Percentiles rank a stretch among this genome's conserved stretches.
Conservation (phyloP, 2,329 filamentous ascomycete species). For the Cryphonectria naterciae region DNA sequence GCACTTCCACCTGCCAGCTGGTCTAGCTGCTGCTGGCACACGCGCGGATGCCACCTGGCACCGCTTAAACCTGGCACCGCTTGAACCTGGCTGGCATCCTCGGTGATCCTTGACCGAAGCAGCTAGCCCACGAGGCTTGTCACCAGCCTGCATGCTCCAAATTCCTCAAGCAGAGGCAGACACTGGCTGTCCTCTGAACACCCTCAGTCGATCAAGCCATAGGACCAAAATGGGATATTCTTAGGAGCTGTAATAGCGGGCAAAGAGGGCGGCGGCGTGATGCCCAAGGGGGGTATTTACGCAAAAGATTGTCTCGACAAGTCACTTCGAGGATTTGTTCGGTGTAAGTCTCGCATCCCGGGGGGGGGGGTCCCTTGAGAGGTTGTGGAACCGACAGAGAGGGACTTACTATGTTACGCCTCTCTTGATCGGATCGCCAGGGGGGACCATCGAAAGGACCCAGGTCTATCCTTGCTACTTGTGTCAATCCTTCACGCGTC, state of each 20-base stretch:
- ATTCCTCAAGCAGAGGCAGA: neutral
- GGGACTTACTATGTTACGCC: conserved; percentile 6
- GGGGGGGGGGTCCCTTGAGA: neutral
- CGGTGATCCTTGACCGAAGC: conserved; percentile 23
- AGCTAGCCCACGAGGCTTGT: conserved; percentile 16
- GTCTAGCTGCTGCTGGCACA: conserved; percentile 17
- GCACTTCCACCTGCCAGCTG: conserved; percentile 21
- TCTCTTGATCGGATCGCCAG: conserved; percentile 13
- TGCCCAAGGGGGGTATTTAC: neutral
- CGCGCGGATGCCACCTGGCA: conserved; percentile 25
- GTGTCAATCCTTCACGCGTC: conserved; percentile 16
- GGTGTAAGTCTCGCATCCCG: conserved; percentile 3
- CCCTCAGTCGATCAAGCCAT: conserved; percentile 6
- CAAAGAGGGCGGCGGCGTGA: neutral
- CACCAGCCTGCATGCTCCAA: conserved; percentile 18
- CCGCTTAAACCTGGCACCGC: conserved; percentile 23
- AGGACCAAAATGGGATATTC: neutral
- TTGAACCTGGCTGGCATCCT: conserved; percentile 9
- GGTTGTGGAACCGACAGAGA: neutral
- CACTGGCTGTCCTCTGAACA: conserved; percentile 10
- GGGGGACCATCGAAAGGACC: neutral
- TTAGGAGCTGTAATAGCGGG: conserved; percentile 10
- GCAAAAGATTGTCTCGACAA: neutral
- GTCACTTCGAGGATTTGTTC: neutral
- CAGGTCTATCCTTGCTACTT: conserved; percentile 23